Evolutionary conservation across 305 asterid species (phyloP).

Genomic region (Fraxinus platypoda): DNA sequence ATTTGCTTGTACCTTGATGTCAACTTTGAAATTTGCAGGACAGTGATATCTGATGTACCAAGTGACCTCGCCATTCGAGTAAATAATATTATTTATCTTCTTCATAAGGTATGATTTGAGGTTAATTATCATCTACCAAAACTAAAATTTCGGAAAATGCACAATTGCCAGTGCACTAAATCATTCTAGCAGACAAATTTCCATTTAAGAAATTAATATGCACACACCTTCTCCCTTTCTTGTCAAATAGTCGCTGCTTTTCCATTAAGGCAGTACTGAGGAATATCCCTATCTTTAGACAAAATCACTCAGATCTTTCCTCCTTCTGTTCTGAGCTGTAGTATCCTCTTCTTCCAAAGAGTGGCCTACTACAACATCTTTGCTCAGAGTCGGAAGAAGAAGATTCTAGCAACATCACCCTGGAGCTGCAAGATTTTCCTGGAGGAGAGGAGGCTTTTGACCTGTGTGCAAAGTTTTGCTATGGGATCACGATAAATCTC

Average conservation of each 20-base stretch:
- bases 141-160: not conserved
- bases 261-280: not conserved
- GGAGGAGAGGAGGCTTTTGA: constrained; percentile 82
- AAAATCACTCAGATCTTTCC: not conserved
- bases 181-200: not conserved
- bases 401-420: constrained; percentile 32
- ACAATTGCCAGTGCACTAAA: not conserved
- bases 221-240: not conserved
- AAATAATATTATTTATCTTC: constrained; percentile 56
- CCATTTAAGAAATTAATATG: not conserved
- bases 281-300: not conserved
- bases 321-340: constrained; percentile 10
- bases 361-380: constrained; percentile 57
- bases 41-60: constrained; percentile 35
- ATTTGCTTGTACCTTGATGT: not conserved
- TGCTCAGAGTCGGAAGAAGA: constrained; percentile 34
- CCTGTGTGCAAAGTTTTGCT: constrained; percentile 77
- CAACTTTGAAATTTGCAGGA: constrained; percentile 27
- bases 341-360: constrained; percentile 62
- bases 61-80: constrained; percentile 62
- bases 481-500: constrained; percentile 69
- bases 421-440: constrained; percentile 63
- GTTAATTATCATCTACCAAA: not conserved
- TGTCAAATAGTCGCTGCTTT: not conserved
- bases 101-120: constrained; percentile 61